Conservation (phyloP, 495 filamentous ascomycete species). For the Pyrenula aspistea region DNA sequence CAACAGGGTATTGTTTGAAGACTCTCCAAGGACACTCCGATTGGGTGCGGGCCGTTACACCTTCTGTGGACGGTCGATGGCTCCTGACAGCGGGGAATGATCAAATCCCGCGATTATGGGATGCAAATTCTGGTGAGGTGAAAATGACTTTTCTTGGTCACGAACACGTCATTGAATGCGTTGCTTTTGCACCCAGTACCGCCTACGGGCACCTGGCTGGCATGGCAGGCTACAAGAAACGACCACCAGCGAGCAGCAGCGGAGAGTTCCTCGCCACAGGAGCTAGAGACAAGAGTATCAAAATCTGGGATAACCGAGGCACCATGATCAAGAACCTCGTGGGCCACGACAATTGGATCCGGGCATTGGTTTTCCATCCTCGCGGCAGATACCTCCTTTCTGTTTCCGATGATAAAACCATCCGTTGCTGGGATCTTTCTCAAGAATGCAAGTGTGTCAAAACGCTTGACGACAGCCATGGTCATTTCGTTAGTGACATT, state of each 20-base stretch:
- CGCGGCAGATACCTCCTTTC: constrained; percentile 87
- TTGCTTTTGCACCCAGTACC: constrained; percentile 71
- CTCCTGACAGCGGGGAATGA: constrained; percentile 76
- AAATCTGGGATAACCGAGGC: constrained; percentile 79
- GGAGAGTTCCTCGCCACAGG: constrained; percentile 90
- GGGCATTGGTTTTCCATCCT: constrained; percentile 79
- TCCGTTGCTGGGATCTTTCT: constrained; percentile 88
- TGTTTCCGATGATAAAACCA: constrained; percentile 79
- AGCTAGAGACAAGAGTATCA: constrained; percentile 81
- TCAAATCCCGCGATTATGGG: constrained; percentile 75
- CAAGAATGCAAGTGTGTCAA: constrained; percentile 90
- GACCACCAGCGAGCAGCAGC: constrained; percentile 57
- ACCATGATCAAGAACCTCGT: constrained; percentile 75
- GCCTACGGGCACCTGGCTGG: constrained; percentile 65
- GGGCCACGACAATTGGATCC: constrained; percentile 96
- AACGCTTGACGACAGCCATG: constrained; percentile 65
- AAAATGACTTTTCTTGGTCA: constrained; percentile 79
- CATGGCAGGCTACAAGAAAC: constrained; percentile 75
- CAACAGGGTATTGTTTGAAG: constrained; percentile 80
- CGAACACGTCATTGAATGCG: constrained; percentile 84
- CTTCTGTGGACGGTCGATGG: constrained; percentile 72
- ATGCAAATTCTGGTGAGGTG: constrained; percentile 57
- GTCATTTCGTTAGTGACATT: constrained; percentile 77
- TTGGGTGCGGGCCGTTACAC: constrained; percentile 80
- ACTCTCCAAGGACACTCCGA: constrained; percentile 71